phyloP scores from a whole-genome alignment of 805 yeast species.

The Zygotorulaspora sp. region DNA sequence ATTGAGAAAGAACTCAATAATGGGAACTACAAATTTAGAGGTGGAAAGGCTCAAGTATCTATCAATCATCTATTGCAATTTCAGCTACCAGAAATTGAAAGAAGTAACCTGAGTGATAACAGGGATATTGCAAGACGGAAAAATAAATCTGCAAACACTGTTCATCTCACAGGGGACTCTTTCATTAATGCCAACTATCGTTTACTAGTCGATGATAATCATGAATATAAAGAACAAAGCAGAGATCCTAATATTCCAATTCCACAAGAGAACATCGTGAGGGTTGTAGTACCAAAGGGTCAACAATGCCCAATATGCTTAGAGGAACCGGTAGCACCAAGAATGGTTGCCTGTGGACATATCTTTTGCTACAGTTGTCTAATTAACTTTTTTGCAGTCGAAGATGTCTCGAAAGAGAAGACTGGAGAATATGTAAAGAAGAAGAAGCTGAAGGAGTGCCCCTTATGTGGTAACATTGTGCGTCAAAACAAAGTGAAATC shows the following conservation, averaged over 20 bases:
- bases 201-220: conserved; percentile 67
- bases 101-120: conserved; percentile 12
- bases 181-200: conserved; percentile 81
- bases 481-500: conserved; percentile 58
- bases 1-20: conserved; percentile 35
- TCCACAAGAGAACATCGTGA: conserved; percentile 52
- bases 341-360: conserved; percentile 96
- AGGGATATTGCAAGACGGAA: conserved; percentile 20
- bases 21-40: conserved; percentile 35
- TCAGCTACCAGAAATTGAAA: conserved; percentile 42
- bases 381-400: conserved; percentile 53
- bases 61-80: conserved; percentile 67
- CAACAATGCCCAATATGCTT: conserved; percentile 91
- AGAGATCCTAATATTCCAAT: conserved; percentile 75
- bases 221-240: conserved; percentile 52
- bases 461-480: conserved; percentile 63
- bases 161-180: conserved; percentile 57
- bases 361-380: conserved; percentile 81
- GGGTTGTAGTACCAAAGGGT: conserved; percentile 71
- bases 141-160: conserved; percentile 32
- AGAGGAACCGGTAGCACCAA: conserved; percentile 82
- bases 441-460: conserved; percentile 66
- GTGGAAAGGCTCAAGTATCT: conserved; percentile 43
- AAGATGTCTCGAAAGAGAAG: conserved; percentile 41
- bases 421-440: conserved; percentile 33